Conservation (phyloP, 2,329 filamentous ascomycete genomes). For the Endothia cerciana region DNA sequence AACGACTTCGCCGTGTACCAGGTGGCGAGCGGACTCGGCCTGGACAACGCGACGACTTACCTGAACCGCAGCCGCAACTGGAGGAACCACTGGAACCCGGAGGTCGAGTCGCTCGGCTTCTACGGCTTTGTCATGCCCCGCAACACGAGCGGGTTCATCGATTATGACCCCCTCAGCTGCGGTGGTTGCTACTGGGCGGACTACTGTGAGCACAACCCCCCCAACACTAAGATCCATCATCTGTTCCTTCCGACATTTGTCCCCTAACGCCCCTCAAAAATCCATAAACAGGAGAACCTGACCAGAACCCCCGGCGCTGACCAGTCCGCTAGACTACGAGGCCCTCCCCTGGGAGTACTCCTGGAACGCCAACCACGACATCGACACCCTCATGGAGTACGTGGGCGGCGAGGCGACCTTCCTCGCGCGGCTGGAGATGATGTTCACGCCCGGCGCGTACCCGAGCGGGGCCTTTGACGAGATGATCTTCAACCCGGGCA, state of each 20-base stretch:
- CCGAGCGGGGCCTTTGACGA: constrained; percentile 50
- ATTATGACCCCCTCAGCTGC: constrained; percentile 62
- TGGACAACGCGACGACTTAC: constrained; percentile 60
- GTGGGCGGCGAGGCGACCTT: constrained; percentile 61
- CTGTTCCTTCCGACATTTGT: too few relatives aligned
- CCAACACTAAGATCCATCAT: too few relatives aligned
- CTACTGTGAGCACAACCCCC: constrained; percentile 41
- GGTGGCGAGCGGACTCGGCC: constrained; percentile 63
- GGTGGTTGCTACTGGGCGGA: constrained; percentile 70
- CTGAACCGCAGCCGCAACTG: constrained; percentile 67
- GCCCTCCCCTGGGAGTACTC: constrained; percentile 67
- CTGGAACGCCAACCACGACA: constrained; percentile 71
- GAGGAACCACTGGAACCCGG: constrained; percentile 72
- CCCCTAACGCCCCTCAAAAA: too few relatives aligned
- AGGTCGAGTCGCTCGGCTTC: constrained; percentile 61
- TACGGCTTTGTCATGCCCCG: constrained; percentile 69
- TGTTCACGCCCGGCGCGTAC: constrained; percentile 58
- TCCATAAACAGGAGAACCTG: too few relatives aligned
- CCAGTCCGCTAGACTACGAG: constrained; percentile 50
- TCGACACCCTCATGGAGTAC: constrained; percentile 55
- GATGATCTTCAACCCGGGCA: constrained; percentile 69
- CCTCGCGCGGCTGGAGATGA: constrained; percentile 60
- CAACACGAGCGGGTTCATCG: constrained; percentile 50
- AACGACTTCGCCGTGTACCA: constrained; percentile 72
- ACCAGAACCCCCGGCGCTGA: too few relatives aligned